Evolutionary conservation across 495 filamentous ascomycete species (phyloP).

Genomic region (Evansstolkia leycettana): DNA sequence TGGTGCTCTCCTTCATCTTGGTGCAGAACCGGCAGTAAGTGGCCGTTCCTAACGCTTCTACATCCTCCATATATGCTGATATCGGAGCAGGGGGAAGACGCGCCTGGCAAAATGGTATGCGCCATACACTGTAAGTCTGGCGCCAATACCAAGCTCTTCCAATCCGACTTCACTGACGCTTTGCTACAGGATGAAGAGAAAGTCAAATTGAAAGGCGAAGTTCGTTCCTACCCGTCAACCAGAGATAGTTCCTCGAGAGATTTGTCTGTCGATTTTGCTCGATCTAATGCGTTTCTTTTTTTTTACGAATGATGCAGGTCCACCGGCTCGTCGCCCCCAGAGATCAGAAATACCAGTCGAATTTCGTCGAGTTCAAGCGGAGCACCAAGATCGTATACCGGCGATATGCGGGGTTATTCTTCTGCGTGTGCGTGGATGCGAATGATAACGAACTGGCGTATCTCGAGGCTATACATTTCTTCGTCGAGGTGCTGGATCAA

Average conservation of each 20-base stretch:
- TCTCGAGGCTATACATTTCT: constrained; percentile 97
- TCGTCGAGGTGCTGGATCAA: constrained; percentile 93
- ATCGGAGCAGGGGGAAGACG: constrained; percentile 73
- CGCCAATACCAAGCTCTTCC: not conserved
- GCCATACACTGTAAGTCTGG: constrained; percentile 64
- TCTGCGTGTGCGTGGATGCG: constrained; percentile 97
- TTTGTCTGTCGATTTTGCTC: not conserved
- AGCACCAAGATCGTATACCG: constrained; percentile 93
- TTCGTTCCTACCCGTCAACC: constrained; percentile 15
- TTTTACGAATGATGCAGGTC: constrained; percentile 54
- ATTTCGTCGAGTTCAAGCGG: constrained; percentile 81
- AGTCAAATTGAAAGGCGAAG: constrained; percentile 88
- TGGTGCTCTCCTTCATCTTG: constrained; percentile 90
- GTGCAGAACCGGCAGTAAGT: constrained; percentile 93
- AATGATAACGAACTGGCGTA: constrained; percentile 98
- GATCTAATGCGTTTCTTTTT: no score
- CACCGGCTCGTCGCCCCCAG: constrained; percentile 94
- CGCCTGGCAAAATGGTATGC: constrained; percentile 98
- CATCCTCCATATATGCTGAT: constrained; percentile 7
- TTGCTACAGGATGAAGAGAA: constrained; percentile 71
- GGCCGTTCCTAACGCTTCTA: not conserved
- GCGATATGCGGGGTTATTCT: constrained; percentile 93
- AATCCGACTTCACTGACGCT: not conserved
- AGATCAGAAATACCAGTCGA: constrained; percentile 98
- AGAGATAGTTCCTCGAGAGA: not conserved